Base-by-base conservation (phyloP, 129 eudicot species). In the Flaveria sonorensis region DNA sequence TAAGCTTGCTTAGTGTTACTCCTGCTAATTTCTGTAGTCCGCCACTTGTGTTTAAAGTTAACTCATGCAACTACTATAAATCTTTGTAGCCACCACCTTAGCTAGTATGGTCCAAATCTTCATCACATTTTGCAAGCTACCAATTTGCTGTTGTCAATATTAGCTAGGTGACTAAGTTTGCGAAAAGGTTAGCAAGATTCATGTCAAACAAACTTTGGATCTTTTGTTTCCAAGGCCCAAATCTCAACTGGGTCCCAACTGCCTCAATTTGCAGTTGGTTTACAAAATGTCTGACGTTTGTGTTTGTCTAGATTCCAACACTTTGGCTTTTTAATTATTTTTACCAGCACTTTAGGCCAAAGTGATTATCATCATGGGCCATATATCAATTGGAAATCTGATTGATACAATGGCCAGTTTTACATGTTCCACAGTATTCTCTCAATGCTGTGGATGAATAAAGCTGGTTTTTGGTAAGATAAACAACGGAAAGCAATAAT, bases 291-390 rank as follows among this genome's bases (percentile, higher is more conserved):
- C 40, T 76, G 74, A 42, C 56, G 67, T 82, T 47, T 11, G n/a
- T 47, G 39, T 61, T 45, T 42, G 53, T 42, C 23, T 46, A 69
- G 61, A 55, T 79, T 47, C 78, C 21, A 48, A 52, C 52, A 76
- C 51, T 46, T 21, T 19, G 4, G 24, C n/a, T 46, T 26, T 52
- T 63, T 77, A 47, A 10, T 47, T 10, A 47, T 47, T 47, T 47
- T 56, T 77, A 70, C 28, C 18, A 74, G 16, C 43, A 73, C 52
- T 71, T 73, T 20, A 61, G 57, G 62, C 57, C 75, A 56, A 74
- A 78, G 79, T 59, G 59, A 80, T 80, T 75, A 74, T 28, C 40
- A 68, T 82, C 83, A 86, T 76, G 77, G 71, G 62, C 74, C 77
- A 71, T 43, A 78, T 78, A 76, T 50, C 81, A 68, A 81, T 45